Percentiles rank a stretch among this genome's conserved stretches.
phyloP scores from a whole-genome alignment of 179 eudicot species.

The Drosera spatulata region DNA sequence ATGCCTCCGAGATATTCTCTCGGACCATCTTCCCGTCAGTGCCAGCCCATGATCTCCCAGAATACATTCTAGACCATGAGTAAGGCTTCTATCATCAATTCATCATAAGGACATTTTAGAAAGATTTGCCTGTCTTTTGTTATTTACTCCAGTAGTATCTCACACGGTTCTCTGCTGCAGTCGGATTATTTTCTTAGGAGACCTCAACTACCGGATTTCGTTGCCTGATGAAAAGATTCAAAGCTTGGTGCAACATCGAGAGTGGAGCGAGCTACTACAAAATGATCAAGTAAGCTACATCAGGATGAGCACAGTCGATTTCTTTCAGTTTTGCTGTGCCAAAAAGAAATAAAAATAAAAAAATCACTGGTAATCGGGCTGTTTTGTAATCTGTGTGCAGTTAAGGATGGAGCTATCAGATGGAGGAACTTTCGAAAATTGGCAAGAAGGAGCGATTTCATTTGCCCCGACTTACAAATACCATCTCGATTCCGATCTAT shows the following conservation, averaged over 20 bases:
- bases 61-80: constrained; percentile 31
- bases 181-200: not conserved
- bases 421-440: constrained; percentile 29
- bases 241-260: not conserved
- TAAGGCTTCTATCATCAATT: constrained; percentile 7
- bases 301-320: no score
- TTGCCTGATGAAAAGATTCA: not conserved
- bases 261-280: constrained; percentile 1
- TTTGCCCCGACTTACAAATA: constrained; percentile 46
- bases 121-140: no score
- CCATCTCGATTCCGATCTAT: constrained; percentile 20
- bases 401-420: constrained; percentile 24
- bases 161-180: not conserved
- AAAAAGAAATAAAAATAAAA: no score
- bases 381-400: constrained; percentile 9
- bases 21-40: constrained; percentile 24
- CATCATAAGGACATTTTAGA: no score
- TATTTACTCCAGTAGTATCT: no score
- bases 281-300: not conserved
- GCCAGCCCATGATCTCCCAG: constrained; percentile 22
- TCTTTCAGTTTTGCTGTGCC: no score
- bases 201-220: not conserved
- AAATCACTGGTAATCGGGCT: no score
- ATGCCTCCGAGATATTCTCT: constrained; percentile 18
- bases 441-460: constrained; percentile 34